Evolutionary conservation across 768 basidiomycete species (phyloP).

Genomic region (Leccinum barrowsii): DNA sequence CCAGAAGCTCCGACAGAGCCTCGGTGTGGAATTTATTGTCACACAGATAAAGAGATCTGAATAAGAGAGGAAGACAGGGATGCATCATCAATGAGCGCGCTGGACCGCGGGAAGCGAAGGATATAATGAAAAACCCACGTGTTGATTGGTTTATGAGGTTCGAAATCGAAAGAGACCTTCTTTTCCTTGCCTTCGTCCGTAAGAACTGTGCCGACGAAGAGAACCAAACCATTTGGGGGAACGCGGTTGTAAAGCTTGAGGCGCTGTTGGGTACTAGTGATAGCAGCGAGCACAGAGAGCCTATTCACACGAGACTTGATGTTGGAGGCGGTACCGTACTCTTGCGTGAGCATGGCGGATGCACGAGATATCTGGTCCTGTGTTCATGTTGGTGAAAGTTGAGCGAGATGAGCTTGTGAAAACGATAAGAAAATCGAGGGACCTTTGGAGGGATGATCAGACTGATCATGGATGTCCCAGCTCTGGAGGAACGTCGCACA

Average conservation of each 20-base stretch:
- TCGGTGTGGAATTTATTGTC: constrained; percentile 99
- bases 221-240: constrained; percentile 93
- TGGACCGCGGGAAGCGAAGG: background rate
- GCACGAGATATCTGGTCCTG: constrained; percentile 94
- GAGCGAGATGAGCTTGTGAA: background rate
- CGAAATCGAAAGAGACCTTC: constrained; percentile 97
- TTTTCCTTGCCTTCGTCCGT: constrained; percentile 99
- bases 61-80: constrained; percentile 2
- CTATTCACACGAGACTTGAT: constrained; percentile 99
- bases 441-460: constrained; percentile 95
- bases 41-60: constrained; percentile 93
- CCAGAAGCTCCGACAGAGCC: constrained; percentile 91
- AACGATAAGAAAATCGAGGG: constrained; percentile 19
- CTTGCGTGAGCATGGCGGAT: constrained; percentile 95
- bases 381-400: constrained; percentile 1
- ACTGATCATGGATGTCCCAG: constrained; percentile 98
- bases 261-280: constrained; percentile 96
- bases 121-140: constrained; percentile 55
- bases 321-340: constrained; percentile 98
- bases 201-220: constrained; percentile 96
- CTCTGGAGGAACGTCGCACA: constrained; percentile 42
- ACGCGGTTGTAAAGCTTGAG: constrained; percentile 96
- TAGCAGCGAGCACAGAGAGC: constrained; percentile 94
- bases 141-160: constrained; percentile 98
- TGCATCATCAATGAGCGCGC: background rate